Evolutionary conservation across 495 filamentous ascomycete genomes (phyloP), one percentile per base, ranked within the genome.

Genomic region (Podospora didyma): DNA sequence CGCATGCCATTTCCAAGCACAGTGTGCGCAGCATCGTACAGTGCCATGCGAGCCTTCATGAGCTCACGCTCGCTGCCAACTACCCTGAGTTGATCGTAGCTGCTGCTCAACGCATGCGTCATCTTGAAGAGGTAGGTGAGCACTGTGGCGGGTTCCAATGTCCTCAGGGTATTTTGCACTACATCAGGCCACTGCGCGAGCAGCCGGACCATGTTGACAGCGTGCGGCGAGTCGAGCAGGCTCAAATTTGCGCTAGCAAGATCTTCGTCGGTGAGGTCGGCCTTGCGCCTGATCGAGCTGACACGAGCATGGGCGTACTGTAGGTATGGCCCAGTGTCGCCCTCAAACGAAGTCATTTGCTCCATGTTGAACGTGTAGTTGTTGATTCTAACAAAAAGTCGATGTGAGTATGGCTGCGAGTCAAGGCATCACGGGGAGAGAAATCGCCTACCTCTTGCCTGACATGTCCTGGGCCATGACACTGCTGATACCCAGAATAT

Each of bases 61-160:
- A 89, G 62, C 64, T 86, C 86, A 16, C 79, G 79, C 65, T 82
- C 81, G 63, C 84, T 89, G 46, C 89, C 88, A 12, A 93, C 80
- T 22, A 96, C 87, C 66, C 88, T 81, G 31, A 96, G 79, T 4
- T 89, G 81, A 62, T 92, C 90, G 68, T 94, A 96, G 68, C 86
- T 88, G 37, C 85, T 89, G 76, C 88, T 92, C 53, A 96, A 71
- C 49, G 84, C 78, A 68, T 94, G 90, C 1, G 89, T 95, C 86
- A 96, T 87, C 73, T 85, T 86, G 78, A 93, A 93, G 45, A 96
- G 82, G 73, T 94, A 96, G 11, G 84, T 85, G 31, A 96, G 75
- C 49, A 95, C 73, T 0, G 83, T 85, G 9, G 81, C 80, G 7
- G 85, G 86, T 67, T 88, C 85, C 6, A 83, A 75, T 0, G 84